Evolutionary conservation across 2,329 filamentous ascomycete species (phyloP).

Genomic region (Lasiodiplodia theobromae): DNA sequence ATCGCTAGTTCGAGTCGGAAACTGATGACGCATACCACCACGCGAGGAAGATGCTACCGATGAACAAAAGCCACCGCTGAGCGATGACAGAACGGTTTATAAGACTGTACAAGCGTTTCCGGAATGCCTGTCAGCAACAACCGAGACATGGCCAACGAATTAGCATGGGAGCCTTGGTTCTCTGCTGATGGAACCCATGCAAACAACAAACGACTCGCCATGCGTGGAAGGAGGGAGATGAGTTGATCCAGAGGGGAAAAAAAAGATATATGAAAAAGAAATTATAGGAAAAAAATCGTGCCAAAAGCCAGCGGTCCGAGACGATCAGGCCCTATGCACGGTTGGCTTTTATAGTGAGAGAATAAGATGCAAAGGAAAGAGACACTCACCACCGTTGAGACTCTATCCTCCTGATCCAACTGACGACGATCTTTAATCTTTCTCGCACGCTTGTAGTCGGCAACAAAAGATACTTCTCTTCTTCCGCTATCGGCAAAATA

Average conservation of each 20-base stretch:
- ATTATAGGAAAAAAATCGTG: not conserved
- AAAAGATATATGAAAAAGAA: not conserved
- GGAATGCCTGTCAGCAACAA: constrained; percentile 45
- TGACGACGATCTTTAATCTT: constrained; percentile 80
- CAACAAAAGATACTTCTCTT: constrained; percentile 80
- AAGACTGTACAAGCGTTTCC: constrained; percentile 50
- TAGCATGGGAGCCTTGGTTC: constrained; percentile 28
- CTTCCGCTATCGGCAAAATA: constrained; percentile 77
- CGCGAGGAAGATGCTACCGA: constrained; percentile 25
- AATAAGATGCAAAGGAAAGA: constrained; percentile 10
- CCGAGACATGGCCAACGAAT: constrained; percentile 21
- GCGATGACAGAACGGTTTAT: constrained; percentile 38
- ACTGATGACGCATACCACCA: constrained; percentile 25
- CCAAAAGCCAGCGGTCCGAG: not conserved
- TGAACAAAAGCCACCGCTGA: constrained; percentile 29
- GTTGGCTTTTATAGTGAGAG: not conserved
- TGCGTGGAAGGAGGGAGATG: not conserved
- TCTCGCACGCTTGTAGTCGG: constrained; percentile 78
- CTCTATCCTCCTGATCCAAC: constrained; percentile 79
- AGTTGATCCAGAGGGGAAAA: too few species aligned
- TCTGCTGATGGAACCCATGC: not conserved
- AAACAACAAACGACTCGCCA: constrained; percentile 20
- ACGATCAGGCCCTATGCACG: constrained; percentile 7
- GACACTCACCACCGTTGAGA: constrained; percentile 71
- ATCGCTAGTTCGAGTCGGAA: not conserved